Base-by-base conservation (phyloP, 148 eudicot species). In the Rheum nobile region DNA sequence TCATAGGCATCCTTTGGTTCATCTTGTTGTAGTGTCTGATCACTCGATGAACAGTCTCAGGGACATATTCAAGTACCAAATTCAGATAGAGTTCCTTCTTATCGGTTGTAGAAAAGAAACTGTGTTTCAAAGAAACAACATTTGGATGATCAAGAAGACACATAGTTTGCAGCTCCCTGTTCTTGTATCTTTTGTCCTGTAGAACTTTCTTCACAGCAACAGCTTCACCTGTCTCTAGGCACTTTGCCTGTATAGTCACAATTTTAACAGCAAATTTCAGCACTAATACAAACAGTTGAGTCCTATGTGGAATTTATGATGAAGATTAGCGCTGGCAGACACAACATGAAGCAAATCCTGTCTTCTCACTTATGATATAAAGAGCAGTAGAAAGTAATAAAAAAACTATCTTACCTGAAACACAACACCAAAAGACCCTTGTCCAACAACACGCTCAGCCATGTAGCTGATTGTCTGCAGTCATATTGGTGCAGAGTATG, bases 361-460 rank as follows among this genome's bases (percentile, higher is more conserved):
- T 0, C 22, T 55, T 24, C 63, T 55, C 31, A 8, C 63, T 55
- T 59, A 59, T 28, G 24, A 59, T 28, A 59, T 28, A 59, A 28
- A 59, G 35, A 10, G 35, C 17, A 59, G 17, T 59, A 28, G 34
- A 59, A 26, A 16, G 16, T 59, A 59, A 10, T 59, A 24, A 9
- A 11, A 11, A 73, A n/a, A 12, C 3, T 8, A 55, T 21, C 28
- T 59, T 72, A 91, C 97, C 94, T 91, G 94, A 76, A 92, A 92
- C 72, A 92, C 98, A 32, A 90, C 88, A 71, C 98, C 98, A 74
- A 92, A 92, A 0, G 97, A 92, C 75, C 98, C 93, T 38, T 86
- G 91, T 59, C 98, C 96, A 74, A 92, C 96, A 42, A 81, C 82
- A 38, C 90, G 89, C 84, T 92, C 98, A 10, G 98, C 98, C 98